Conservation (phyloP, 441 rosid species). For the Populus trichocarpa region DNA sequence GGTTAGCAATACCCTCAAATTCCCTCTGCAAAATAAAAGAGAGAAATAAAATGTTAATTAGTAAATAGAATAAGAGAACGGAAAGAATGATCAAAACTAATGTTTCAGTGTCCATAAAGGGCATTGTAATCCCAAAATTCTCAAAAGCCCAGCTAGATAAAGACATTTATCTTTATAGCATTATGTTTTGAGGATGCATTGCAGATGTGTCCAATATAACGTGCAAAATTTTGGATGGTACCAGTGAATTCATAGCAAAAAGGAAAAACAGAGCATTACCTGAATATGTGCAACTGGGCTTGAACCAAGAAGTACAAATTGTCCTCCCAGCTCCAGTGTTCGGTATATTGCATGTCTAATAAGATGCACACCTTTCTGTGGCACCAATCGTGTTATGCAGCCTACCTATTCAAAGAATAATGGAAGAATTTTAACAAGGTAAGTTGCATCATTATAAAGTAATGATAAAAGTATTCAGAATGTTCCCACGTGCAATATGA, state of each 20-base stretch:
- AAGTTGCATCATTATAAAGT: neutral
- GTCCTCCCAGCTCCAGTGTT: slow-evolving; percentile 94
- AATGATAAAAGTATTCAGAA: neutral
- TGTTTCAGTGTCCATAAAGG: neutral
- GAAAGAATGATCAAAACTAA: neutral
- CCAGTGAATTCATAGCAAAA: neutral
- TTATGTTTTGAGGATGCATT: neutral
- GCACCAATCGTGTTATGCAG: slow-evolving; percentile 93
- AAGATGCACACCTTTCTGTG: slow-evolving; percentile 95
- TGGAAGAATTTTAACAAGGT: slow-evolving; percentile 2
- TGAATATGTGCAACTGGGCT: slow-evolving; percentile 97
- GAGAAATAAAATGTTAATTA: neutral
- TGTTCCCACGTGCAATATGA: neutral
- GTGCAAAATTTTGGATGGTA: neutral
- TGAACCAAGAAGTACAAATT: slow-evolving; percentile 91
- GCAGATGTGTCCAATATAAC: neutral
- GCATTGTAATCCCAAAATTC: neutral
- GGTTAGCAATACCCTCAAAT: slow-evolving; percentile 79
- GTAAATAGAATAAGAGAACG: neutral
- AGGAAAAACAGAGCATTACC: slow-evolving; percentile 34
- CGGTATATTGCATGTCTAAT: slow-evolving; percentile 91
- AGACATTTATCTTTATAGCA: neutral
- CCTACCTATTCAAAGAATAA: slow-evolving; percentile 54
- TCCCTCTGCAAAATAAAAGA: slow-evolving; percentile 54
- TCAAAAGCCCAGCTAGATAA: neutral